A percentile compares a stretch with the other conserved stretches of the same genome.
Conservation (phyloP, 2,329 filamentous ascomycete species). For the Zasmidium citrigriseum region DNA sequence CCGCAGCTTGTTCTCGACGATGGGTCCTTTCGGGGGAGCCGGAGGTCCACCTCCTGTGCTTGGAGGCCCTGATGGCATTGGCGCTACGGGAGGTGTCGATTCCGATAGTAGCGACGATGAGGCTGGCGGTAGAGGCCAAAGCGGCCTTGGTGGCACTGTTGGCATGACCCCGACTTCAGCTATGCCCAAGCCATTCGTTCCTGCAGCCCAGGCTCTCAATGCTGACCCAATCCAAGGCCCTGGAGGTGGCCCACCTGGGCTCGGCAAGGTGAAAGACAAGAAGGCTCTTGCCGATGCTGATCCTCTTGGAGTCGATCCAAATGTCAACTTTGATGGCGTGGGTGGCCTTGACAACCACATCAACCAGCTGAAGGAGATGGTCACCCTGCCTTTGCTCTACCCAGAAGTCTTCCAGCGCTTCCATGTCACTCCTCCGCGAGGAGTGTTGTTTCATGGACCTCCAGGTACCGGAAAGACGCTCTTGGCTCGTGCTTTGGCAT, state of each 20-base stretch:
- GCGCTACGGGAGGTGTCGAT: slow-evolving; percentile 76
- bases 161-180: slow-evolving; percentile 62
- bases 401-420: slow-evolving; percentile 91
- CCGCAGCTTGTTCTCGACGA: slow-evolving; percentile 82
- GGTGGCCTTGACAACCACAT: slow-evolving; percentile 92
- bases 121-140: slow-evolving; percentile 56
- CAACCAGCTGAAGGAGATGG: slow-evolving; percentile 98
- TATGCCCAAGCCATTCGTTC: slow-evolving; percentile 51
- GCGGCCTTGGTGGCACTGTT: slow-evolving; percentile 59
- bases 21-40: slow-evolving; percentile 88
- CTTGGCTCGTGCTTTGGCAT: slow-evolving; percentile 88
- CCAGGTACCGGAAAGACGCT: slow-evolving; percentile 97
- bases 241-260: slow-evolving; percentile 67
- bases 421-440: slow-evolving; percentile 88
- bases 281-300: slow-evolving; percentile 92
- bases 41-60: slow-evolving; percentile 71
- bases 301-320: slow-evolving; percentile 88
- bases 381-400: slow-evolving; percentile 88
- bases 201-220: slow-evolving; percentile 59
- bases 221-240: slow-evolving; percentile 57
- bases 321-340: slow-evolving; percentile 90
- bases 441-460: slow-evolving; percentile 94
- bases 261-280: slow-evolving; percentile 91
- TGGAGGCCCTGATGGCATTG: slow-evolving; percentile 72
- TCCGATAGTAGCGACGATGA: slow-evolving; percentile 98